Percentiles rank a stretch among this genome's conserved stretches.
phyloP scores from a whole-genome alignment of 352 stramenopile genomes.

The Globisporangium splendens region DNA sequence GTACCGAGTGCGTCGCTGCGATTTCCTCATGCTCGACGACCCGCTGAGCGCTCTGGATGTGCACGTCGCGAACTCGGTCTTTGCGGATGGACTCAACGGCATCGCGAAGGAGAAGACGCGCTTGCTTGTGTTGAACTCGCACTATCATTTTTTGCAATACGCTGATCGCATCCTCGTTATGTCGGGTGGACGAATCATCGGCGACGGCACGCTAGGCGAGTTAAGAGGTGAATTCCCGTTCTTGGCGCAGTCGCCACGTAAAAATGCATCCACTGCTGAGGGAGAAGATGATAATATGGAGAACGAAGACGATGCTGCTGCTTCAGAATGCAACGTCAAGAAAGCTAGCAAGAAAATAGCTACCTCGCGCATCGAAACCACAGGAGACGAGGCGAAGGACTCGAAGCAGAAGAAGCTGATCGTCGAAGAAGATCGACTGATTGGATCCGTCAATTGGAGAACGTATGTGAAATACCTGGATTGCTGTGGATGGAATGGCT shows the following conservation, averaged over 20 bases:
- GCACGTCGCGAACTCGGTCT: constrained; percentile 40
- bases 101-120: constrained; percentile 29
- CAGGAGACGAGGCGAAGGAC: constrained; percentile 1
- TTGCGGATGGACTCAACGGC: constrained; percentile 27
- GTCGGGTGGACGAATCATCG: constrained; percentile 27
- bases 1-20: constrained; percentile 41
- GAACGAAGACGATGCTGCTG: neutral
- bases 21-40: constrained; percentile 70
- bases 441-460: constrained; percentile 32
- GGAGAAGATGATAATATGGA: constrained; percentile 1
- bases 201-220: constrained; percentile 24
- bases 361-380: neutral
- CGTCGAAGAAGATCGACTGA: constrained; percentile 32
- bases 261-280: neutral
- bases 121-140: constrained; percentile 36
- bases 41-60: constrained; percentile 60
- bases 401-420: constrained; percentile 30
- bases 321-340: neutral
- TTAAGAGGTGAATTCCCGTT: constrained; percentile 24
- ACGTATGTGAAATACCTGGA: constrained; percentile 53
- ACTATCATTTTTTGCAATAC: constrained; percentile 41
- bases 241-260: constrained; percentile 16
- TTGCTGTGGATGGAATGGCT: constrained; percentile 43
- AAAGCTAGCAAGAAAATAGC: neutral
- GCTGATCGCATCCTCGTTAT: constrained; percentile 38